These are phyloP conservation scores for Gossypium ekmanianum DNA, from an alignment of 345 rosid species.

Conservation along the genomic window DNA sequence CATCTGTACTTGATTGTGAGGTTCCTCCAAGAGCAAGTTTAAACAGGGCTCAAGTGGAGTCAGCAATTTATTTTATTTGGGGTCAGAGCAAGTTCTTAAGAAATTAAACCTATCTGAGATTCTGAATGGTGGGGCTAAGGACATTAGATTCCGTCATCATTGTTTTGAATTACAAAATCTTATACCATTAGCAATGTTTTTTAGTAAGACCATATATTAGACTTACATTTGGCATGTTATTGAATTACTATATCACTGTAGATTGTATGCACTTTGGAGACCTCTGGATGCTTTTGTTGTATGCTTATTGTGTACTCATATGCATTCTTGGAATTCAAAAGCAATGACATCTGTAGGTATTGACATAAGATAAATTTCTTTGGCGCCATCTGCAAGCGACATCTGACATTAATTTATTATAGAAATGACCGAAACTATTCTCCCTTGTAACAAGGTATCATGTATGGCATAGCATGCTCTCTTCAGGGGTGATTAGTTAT, in stretches of 20 bases:
- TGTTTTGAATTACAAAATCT: background rate
- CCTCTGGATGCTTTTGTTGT: background rate
- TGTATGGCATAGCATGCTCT: background rate
- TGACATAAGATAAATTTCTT: background rate
- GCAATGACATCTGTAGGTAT: background rate
- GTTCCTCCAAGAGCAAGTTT: background rate
- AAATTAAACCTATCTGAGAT: background rate
- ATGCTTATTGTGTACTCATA: background rate
- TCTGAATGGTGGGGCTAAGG: conserved; percentile 1
- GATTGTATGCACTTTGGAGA: background rate
- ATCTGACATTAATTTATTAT: background rate
- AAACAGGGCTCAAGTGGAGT: conserved; percentile 7
- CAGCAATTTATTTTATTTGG: background rate
- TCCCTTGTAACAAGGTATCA: background rate
- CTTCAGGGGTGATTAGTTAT: background rate
- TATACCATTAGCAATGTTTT: background rate
- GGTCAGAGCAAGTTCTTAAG: background rate
- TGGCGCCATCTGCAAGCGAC: background rate
- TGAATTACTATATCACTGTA: background rate
- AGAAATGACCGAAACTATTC: background rate
- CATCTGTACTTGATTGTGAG: conserved; percentile 1
- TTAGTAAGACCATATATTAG: background rate
- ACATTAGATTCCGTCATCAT: background rate
- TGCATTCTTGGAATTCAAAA: background rate
- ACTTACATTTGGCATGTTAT: background rate